Percentiles rank a stretch among this genome's conserved stretches.
phyloP scores from a whole-genome alignment of 202 grass and related monocot genomes.

The Panicum hallii region DNA sequence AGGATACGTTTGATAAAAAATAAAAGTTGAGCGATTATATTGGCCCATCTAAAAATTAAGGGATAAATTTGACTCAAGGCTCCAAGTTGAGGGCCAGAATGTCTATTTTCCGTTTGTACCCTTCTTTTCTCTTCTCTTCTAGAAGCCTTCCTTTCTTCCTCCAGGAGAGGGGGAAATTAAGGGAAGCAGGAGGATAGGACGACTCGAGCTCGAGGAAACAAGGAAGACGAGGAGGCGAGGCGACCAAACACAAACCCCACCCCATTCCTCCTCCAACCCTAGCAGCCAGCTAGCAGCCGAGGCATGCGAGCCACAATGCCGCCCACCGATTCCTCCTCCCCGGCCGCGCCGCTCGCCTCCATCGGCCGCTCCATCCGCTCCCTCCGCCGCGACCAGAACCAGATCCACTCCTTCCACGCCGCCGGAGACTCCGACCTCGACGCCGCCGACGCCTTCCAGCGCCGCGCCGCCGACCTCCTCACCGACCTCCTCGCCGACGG shows the following conservation, averaged over 20 bases:
- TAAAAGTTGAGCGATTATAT: no score
- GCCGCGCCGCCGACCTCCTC: conserved; percentile 65
- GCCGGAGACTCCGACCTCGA: conserved; percentile 46
- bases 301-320: conserved; percentile 40
- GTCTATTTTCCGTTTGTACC: no score
- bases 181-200: no score
- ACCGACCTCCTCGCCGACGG: conserved; percentile 40
- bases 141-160: no score
- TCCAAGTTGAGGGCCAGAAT: no score
- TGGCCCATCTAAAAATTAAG: no score
- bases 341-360: conserved; percentile 48
- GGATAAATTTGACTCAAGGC: no score
- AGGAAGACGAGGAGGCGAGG: not conserved
- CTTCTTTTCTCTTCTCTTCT: no score
- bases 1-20: no score
- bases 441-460: conserved; percentile 68
- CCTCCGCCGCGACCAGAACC: conserved; percentile 60
- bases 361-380: conserved; percentile 63
- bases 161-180: no score
- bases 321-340: conserved; percentile 58
- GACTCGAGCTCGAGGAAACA: no score
- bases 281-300: no score
- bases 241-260: not conserved
- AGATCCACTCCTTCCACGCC: conserved; percentile 42
- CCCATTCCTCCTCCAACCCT: not conserved